Conservation (phyloP, 306 rosid species). For the Quercus rubra region DNA sequence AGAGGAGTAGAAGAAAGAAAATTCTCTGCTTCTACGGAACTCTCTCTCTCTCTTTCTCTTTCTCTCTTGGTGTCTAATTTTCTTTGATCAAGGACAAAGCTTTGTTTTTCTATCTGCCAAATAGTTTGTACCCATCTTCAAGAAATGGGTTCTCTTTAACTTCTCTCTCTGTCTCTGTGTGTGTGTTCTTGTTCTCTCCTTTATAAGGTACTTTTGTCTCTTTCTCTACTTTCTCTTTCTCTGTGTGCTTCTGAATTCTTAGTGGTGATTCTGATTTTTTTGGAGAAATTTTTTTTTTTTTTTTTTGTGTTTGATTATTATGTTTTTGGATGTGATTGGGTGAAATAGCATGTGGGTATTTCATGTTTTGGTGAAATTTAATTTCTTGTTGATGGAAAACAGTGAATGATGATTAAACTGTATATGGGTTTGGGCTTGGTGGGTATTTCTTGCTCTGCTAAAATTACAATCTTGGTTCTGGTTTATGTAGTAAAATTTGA, state of each 20-base stretch:
- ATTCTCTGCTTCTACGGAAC: slow-evolving; percentile 95
- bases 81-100: slow-evolving; percentile 33
- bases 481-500: slow-evolving; percentile 15
- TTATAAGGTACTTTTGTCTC: slow-evolving; percentile 24
- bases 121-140: slow-evolving; percentile 16
- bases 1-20: slow-evolving; percentile 76
- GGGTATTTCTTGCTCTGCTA: slow-evolving; percentile 24
- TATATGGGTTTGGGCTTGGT: slow-evolving; percentile 26
- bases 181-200: slow-evolving; percentile 1
- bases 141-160: slow-evolving; percentile 32
- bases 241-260: slow-evolving; percentile 10
- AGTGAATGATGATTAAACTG: slow-evolving; percentile 6
- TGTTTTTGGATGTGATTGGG: slow-evolving; percentile 23
- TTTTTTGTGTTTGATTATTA: background rate
- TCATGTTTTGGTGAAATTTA: slow-evolving; percentile 22
- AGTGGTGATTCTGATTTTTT: slow-evolving; percentile 17
- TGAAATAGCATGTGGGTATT: slow-evolving; percentile 32
- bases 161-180: background rate
- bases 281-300: background rate
- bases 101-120: slow-evolving; percentile 13
- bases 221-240: background rate
- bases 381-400: slow-evolving; percentile 17
- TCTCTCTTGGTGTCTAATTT: background rate
- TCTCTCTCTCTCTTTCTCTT: slow-evolving; percentile 19
- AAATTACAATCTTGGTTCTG: slow-evolving; percentile 11